A percentile compares a stretch with the other conserved stretches of the same genome.
Conservation (phyloP, 192 early-diverging fungal species). For the Dispira simplex region DNA sequence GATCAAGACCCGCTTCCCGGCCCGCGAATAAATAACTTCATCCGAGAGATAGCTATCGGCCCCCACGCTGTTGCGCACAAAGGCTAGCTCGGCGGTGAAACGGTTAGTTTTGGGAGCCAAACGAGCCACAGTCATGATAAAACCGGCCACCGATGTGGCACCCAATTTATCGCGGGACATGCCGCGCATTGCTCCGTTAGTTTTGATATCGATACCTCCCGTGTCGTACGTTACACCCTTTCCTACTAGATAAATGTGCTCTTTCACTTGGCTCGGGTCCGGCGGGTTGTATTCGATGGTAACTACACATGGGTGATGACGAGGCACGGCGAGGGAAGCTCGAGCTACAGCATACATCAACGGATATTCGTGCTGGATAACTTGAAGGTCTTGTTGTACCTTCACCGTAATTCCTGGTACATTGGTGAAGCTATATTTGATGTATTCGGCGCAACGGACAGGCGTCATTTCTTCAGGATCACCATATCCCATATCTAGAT, state of each 20-base stretch:
- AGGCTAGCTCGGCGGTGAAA: conserved; percentile 51
- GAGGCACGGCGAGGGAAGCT: conserved; percentile 43
- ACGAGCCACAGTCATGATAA: conserved; percentile 52
- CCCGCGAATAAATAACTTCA: conserved; percentile 62
- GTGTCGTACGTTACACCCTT: conserved; percentile 90
- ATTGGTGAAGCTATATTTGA: conserved; percentile 42
- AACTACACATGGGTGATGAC: conserved; percentile 50
- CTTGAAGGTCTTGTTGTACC: conserved; percentile 48
- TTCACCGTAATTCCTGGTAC: conserved; percentile 36
- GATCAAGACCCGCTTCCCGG: conserved; percentile 59
- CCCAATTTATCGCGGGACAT: conserved; percentile 91
- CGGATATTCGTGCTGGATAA: conserved; percentile 66
- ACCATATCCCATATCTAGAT: conserved; percentile 69
- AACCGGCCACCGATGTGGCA: conserved; percentile 67
- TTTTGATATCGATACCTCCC: conserved; percentile 77
- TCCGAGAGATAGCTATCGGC: conserved; percentile 68
- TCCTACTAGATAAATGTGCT: conserved; percentile 68
- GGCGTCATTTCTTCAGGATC: conserved; percentile 85
- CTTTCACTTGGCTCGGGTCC: conserved; percentile 51
- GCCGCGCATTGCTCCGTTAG: conserved; percentile 63
- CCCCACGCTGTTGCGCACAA: conserved; percentile 74
- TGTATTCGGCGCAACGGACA: conserved; percentile 47
- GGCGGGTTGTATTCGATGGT: conserved; percentile 51
- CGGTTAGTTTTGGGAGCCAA: conserved; percentile 48
- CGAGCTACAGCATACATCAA: conserved; percentile 64